Base-by-base conservation (phyloP, 495 filamentous ascomycete genomes). In the Trichoderma parareesei region DNA sequence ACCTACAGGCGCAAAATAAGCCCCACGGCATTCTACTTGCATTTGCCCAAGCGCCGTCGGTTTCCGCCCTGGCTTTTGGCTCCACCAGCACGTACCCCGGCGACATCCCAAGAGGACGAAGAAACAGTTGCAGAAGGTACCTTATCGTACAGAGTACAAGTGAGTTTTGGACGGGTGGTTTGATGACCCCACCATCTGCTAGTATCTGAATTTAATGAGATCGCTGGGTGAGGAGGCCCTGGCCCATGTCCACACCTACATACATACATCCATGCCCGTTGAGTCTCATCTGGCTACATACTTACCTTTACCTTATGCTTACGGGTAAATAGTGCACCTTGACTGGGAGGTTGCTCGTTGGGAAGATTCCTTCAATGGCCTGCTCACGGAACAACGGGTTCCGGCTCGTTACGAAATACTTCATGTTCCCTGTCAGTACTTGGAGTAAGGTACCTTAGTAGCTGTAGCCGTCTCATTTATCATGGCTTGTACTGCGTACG, bases 71-170 rank as follows among this genome's bases (percentile, higher is more conserved):
- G 33, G 27, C 11, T 33, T 27, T 57, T 13, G 53, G 53, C 53
- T 57, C 53, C 53, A 57, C 53, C 18, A n/a, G n/a, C n/a, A 8
- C 20, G 46, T 46, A 46, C 48, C 27, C 18, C 14, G 20, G 14
- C 14, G 43, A 55, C 48, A 16, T 33, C 14, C n/a, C 48, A 18
- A 16, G 20, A 55, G 27, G 20, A 55, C n/a, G 48, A 4, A 10
- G 27, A 11, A 57, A 49, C 46, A 3, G n/a, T 18, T 49, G 46
- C 46, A 18, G 20, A 7, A 49, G 16, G 46, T 49, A n/a, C n/a
- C n/a, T n/a, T n/a, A n/a, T n/a, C n/a, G n/a, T n/a, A 49, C 46
- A 49, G 46, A 49, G 46, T 49, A 49, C 46, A 49, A 16, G 46
- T 27, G 27, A 0, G 27, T 27, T 27, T 27, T 27, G 27, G 27